Base-by-base conservation (phyloP, 1,139 yeast genomes). In the Tardiomyces blankii region DNA sequence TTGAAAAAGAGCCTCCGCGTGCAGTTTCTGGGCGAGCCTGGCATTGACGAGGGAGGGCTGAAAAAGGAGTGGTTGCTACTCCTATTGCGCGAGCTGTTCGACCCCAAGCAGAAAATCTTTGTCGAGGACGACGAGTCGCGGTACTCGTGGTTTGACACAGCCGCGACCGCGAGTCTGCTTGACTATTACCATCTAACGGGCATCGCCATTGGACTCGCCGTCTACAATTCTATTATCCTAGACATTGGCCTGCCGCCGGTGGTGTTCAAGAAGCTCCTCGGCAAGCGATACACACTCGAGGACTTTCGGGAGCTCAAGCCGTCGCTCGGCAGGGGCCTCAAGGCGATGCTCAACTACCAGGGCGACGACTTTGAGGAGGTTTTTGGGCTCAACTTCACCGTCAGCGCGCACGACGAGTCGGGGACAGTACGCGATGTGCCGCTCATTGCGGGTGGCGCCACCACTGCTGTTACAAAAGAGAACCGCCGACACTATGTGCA, bases 21-120 rank as follows among this genome's bases (percentile, higher is more conserved):
- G 12, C 89, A 84, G 55, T 91, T 91, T 61, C 63, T 82, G 2
- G 80, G 80, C 46, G 97, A 91, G 58, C 93, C 91, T 0, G 97
- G 97, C 0, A 74, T 89, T 19, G 98, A 91, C 67, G 96, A 88
- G 0, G 98, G 97, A 1, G 98, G 98, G 0, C 69, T 89, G 49
- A 77, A 81, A 53, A 89, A 88, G 59, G 97, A 91, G 59, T 91
- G 97, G 97, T 89, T 91, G 62, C 68, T 80, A 44, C 63, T 88
- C 30, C 66, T 91, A 40, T 80, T 85, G 1, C 75, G 77, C 48
- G 80, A 81, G 21, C 63, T 91, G 2, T 84, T 89, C 57, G 75
- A 74, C 56, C 82, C 88, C 0, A 67, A 68, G 43, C 74, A 79
- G 1, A 58, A 55, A 2, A 46, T 64, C 14, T 67, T 67, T 48